These are phyloP conservation scores for Letharia columbiana DNA, from an alignment of 495 filamentous ascomycete genomes.

Conservation along the genomic window DNA sequence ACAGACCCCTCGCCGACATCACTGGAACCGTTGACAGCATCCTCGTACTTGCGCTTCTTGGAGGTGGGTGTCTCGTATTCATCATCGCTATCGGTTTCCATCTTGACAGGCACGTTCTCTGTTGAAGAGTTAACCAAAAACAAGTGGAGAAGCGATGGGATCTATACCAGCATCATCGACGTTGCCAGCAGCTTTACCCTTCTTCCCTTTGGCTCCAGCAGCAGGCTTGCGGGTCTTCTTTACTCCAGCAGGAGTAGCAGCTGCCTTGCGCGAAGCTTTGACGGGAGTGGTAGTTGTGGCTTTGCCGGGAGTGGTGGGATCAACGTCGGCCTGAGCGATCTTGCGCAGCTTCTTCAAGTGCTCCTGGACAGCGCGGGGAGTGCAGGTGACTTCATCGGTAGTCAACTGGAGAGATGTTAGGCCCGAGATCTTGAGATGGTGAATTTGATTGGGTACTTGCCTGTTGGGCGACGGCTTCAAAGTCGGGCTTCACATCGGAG, in stretches of 20 bases:
- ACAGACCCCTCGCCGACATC: neutral
- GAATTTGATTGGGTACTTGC: neutral
- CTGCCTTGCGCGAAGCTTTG: neutral
- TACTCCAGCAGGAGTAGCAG: neutral
- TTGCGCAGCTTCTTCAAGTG: constrained; percentile 27
- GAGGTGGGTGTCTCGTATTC: neutral
- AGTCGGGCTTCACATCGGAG: constrained; percentile 14
- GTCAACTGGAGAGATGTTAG: neutral
- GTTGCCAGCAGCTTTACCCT: neutral
- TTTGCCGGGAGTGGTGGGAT: neutral
- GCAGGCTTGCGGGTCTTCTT: constrained; percentile 12
- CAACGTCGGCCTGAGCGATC: neutral
- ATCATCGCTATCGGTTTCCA: neutral
- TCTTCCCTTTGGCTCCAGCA: neutral
- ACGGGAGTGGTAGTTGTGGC: neutral
- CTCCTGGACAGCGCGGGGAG: constrained; percentile 28
- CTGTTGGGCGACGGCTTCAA: constrained; percentile 8
- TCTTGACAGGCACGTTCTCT: neutral
- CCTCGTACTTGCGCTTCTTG: constrained; percentile 14
- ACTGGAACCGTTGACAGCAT: neutral
- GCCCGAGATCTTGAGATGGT: too few relatives aligned
- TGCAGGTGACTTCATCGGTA: constrained; percentile 21
- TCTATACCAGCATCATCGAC: neutral
- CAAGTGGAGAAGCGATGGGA: neutral
- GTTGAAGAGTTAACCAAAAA: neutral